These are phyloP conservation scores for Aquilaria malaccensis DNA, from an alignment of 345 rosid genomes.

Conservation along the genomic window DNA sequence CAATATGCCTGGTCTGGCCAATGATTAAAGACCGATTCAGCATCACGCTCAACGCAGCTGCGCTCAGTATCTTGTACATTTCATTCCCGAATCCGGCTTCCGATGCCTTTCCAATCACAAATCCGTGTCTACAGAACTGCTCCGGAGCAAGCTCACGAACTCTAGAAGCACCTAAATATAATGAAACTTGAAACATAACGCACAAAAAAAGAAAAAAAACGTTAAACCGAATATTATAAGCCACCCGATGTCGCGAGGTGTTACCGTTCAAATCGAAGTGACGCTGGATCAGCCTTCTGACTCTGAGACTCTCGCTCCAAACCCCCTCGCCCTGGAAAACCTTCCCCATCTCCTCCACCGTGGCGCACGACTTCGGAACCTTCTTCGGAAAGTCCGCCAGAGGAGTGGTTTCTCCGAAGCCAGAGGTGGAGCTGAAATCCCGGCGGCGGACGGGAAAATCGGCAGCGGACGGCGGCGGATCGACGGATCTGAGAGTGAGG, in stretches of 20 bases:
- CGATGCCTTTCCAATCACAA: conserved; percentile 84
- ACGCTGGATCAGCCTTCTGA: conserved; percentile 42
- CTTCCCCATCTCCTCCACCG: conserved; percentile 93
- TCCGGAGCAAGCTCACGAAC: conserved; percentile 71
- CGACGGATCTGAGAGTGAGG: conserved; percentile 49
- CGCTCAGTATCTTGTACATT: conserved; percentile 91
- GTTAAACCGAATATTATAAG: background rate
- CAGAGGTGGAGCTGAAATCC: conserved; percentile 7
- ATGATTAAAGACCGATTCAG: conserved; percentile 93
- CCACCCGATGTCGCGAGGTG: background rate
- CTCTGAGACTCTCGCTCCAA: conserved; percentile 56
- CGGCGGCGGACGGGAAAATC: conserved; percentile 6
- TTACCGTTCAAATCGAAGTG: conserved; percentile 66
- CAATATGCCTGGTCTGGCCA: conserved; percentile 99
- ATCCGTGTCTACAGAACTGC: conserved; percentile 74
- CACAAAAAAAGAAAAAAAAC: background rate
- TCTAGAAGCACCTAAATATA: conserved; percentile 52
- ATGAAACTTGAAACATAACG: background rate
- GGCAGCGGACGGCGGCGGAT: conserved; percentile 25
- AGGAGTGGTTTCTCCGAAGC: conserved; percentile 7
- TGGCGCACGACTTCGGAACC: conserved; percentile 49
- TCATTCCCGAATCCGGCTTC: conserved; percentile 99
- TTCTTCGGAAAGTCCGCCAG: conserved; percentile 9
- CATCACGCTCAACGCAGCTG: conserved; percentile 83
- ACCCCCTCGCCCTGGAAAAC: conserved; percentile 46